A percentile compares a stretch with the other conserved stretches of the same genome.
Evolutionary conservation across 345 rosid genomes (phyloP).

Genomic region (Theobroma cacao): DNA sequence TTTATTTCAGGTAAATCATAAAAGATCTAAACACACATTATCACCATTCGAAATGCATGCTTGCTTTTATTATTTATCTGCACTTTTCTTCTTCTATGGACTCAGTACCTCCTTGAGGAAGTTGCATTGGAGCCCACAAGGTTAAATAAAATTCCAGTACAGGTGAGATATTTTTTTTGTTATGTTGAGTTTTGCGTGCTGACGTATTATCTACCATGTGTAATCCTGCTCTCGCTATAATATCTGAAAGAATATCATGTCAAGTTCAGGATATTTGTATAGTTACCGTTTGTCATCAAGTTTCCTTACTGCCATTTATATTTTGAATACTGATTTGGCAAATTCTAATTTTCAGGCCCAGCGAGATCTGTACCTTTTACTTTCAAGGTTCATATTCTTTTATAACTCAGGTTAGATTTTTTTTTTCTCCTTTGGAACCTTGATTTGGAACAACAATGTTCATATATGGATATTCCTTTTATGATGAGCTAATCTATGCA

Average conservation of each 20-base stretch:
- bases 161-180: constrained; percentile 44
- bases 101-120: constrained; percentile 89
- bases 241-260: background rate
- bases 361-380: constrained; percentile 74
- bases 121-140: constrained; percentile 65
- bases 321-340: background rate
- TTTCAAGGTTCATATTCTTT: constrained; percentile 87
- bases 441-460: background rate
- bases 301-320: background rate
- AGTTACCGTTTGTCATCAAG: background rate
- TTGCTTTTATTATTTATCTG: background rate
- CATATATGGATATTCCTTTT: background rate
- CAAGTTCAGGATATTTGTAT: background rate
- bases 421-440: background rate
- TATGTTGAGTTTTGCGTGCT: background rate
- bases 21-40: background rate
- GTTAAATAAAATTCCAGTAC: constrained; percentile 73
- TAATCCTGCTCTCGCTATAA: background rate
- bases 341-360: constrained; percentile 57
- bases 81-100: constrained; percentile 2
- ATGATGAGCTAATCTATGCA: constrained; percentile 32
- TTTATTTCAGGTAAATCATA: constrained; percentile 57
- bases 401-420: constrained; percentile 68
- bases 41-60: background rate
- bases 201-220: background rate